Conservation (phyloP, 2,329 filamentous ascomycete genomes). For the Verticillium nonalfalfae region DNA sequence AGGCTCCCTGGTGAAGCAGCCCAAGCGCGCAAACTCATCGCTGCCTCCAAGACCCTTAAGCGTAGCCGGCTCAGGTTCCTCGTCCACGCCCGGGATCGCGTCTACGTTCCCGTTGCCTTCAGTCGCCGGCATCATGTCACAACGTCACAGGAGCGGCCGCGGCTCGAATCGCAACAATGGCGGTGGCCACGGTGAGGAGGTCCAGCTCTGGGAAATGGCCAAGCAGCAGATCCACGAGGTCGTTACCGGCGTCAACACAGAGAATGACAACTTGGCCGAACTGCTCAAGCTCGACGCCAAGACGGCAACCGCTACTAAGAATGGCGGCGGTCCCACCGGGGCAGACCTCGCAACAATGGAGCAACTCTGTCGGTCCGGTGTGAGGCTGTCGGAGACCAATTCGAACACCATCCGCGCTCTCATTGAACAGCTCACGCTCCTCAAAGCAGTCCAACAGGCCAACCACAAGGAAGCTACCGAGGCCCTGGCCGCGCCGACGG, state of each 20-base stretch:
- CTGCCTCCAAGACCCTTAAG: background rate
- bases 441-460: slow-evolving; percentile 34
- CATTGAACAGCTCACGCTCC: slow-evolving; percentile 35
- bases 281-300: slow-evolving; percentile 33
- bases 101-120: background rate
- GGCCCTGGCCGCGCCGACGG: slow-evolving; percentile 12
- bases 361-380: slow-evolving; percentile 32
- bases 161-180: slow-evolving; percentile 37
- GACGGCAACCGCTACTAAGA: slow-evolving; percentile 28
- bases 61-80: background rate
- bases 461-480: slow-evolving; percentile 27
- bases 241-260: slow-evolving; percentile 31
- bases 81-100: background rate
- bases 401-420: slow-evolving; percentile 26
- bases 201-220: slow-evolving; percentile 33
- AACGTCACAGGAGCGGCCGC: slow-evolving; percentile 36
- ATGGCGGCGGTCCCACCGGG: slow-evolving; percentile 19
- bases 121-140: slow-evolving; percentile 26
- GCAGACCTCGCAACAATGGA: slow-evolving; percentile 34
- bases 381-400: slow-evolving; percentile 32
- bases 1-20: background rate
- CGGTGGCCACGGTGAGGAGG: slow-evolving; percentile 34
- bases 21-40: background rate
- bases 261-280: slow-evolving; percentile 32
- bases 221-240: slow-evolving; percentile 32